Percentiles rank a stretch among this genome's conserved stretches.
phyloP scores from a whole-genome alignment of 805 yeast genomes.

The Yamadazyma laniorum region DNA sequence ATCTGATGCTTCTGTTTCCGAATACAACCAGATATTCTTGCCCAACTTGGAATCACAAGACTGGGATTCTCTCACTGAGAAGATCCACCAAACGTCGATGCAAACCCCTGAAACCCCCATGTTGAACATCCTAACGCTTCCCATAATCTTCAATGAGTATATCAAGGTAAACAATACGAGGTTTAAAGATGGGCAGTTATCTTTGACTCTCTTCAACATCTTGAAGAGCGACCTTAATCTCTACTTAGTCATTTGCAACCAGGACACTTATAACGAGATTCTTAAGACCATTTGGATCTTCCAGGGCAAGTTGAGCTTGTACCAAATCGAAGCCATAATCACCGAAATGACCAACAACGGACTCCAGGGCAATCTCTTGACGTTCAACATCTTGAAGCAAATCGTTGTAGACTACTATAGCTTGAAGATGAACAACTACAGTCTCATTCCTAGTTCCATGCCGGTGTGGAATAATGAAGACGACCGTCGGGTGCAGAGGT shows the following conservation, averaged over 20 bases:
- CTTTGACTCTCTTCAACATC: slow-evolving; percentile 34
- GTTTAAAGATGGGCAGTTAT: slow-evolving; percentile 35
- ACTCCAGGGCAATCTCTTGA: slow-evolving; percentile 33
- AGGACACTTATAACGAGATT: slow-evolving; percentile 41
- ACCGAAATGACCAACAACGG: slow-evolving; percentile 44
- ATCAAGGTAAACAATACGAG: slow-evolving; percentile 23
- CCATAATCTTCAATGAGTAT: slow-evolving; percentile 33
- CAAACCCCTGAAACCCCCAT: slow-evolving; percentile 17
- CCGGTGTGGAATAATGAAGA: slow-evolving; percentile 41
- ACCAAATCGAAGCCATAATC: slow-evolving; percentile 31
- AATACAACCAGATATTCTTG: not conserved
- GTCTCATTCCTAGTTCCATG: slow-evolving; percentile 16
- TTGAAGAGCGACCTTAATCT: slow-evolving; percentile 32
- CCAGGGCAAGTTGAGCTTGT: slow-evolving; percentile 35
- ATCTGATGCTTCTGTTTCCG: not conserved
- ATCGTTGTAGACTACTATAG: slow-evolving; percentile 34
- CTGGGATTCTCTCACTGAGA: not conserved
- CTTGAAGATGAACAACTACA: slow-evolving; percentile 28
- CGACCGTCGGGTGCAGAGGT: slow-evolving; percentile 24
- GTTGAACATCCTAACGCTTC: slow-evolving; percentile 34
- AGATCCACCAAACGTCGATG: not conserved
- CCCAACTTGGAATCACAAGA: not conserved
- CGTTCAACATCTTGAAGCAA: slow-evolving; percentile 35
- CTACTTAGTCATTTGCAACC: slow-evolving; percentile 37
- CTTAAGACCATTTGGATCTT: slow-evolving; percentile 37